Conservation (phyloP, 192 early-diverging fungal genomes). For the Phycomyces nitens region DNA sequence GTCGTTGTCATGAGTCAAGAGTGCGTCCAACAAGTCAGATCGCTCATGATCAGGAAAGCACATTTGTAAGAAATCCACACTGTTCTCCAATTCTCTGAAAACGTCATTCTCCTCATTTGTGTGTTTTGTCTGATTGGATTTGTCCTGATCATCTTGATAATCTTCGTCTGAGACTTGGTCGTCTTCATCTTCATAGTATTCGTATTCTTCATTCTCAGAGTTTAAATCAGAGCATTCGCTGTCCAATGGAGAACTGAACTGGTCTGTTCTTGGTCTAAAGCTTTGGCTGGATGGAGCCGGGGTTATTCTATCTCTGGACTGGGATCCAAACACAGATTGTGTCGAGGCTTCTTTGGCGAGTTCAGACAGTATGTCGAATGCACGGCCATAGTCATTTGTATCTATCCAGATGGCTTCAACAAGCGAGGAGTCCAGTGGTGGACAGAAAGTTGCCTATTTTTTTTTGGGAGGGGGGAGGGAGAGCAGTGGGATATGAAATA, state of each 20-base stretch:
- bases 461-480: background rate
- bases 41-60: slow-evolving; percentile 20
- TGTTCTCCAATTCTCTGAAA: slow-evolving; percentile 1
- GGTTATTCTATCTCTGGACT: too few species aligned
- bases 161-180: too few species aligned
- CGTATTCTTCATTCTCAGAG: too few species aligned
- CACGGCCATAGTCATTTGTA: slow-evolving; percentile 14
- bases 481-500: background rate
- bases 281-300: too few species aligned
- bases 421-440: slow-evolving; percentile 25
- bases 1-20: slow-evolving; percentile 4
- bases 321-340: too few species aligned
- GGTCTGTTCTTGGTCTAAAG: too few species aligned
- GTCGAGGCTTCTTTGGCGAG: slow-evolving; percentile 17
- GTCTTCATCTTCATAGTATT: background rate
- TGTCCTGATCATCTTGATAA: too few species aligned
- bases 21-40: background rate
- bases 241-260: too few species aligned
- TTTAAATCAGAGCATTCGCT: too few species aligned
- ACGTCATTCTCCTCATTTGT: background rate
- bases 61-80: slow-evolving; percentile 15
- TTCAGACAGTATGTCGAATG: slow-evolving; percentile 9
- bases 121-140: background rate
- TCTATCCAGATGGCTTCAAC: slow-evolving; percentile 29
- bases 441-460: slow-evolving; percentile 20